These are phyloP conservation scores for Nemophila menziesii DNA, from an alignment of 257 asterid genomes.

Conservation along the genomic window DNA sequence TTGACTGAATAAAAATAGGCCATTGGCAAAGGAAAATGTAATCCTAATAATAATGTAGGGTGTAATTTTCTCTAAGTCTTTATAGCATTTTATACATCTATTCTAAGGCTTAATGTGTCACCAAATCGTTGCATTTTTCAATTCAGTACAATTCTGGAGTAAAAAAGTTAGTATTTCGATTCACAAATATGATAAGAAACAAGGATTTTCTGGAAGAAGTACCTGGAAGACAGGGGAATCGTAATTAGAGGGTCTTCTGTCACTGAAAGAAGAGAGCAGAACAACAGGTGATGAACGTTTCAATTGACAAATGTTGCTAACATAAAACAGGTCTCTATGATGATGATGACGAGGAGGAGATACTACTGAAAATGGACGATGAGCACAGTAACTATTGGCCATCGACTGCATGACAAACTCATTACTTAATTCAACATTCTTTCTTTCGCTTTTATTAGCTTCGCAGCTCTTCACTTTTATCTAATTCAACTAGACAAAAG, in stretches of 20 bases:
- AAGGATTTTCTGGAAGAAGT: too few species aligned
- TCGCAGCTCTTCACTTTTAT: conserved; percentile 7
- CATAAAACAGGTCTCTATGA: conserved; percentile 1
- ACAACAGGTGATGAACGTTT: conserved; percentile 30
- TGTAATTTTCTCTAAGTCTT: too few species aligned
- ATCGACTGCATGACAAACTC: conserved; percentile 45
- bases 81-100: too few species aligned
- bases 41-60: too few species aligned
- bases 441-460: conserved; percentile 7
- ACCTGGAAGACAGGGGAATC: conserved; percentile 66
- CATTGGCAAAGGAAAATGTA: too few species aligned
- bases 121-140: too few species aligned
- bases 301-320: conserved; percentile 24
- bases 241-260: conserved; percentile 42
- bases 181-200: too few species aligned
- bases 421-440: conserved; percentile 31
- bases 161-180: too few species aligned
- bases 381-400: conserved; percentile 32
- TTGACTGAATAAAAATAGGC: too few species aligned
- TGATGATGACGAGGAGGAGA: conserved; percentile 12
- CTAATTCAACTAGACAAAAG: too few species aligned
- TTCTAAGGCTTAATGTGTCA: too few species aligned
- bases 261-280: conserved; percentile 24
- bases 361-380: conserved; percentile 32
- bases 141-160: too few species aligned